Conservation (phyloP, 306 rosid genomes). For the Boehmeria nivea region DNA sequence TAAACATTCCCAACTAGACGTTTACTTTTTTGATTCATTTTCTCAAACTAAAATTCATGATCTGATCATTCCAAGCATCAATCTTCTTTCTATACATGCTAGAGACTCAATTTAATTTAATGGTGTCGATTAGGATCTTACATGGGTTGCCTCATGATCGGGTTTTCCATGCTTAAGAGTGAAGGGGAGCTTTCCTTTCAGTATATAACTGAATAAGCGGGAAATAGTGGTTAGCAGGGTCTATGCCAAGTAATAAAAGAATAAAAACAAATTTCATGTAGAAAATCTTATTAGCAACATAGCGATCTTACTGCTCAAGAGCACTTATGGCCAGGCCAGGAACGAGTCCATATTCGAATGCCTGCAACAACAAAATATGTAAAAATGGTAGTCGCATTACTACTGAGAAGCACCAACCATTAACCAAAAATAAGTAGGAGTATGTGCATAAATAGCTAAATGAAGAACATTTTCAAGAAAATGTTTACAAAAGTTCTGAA, state of each 20-base stretch:
- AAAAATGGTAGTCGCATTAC: neutral
- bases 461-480: too few relatives aligned
- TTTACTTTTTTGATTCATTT: neutral
- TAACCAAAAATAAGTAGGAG: too few relatives aligned
- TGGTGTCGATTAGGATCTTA: constrained; percentile 30
- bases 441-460: too few relatives aligned
- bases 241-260: constrained; percentile 6
- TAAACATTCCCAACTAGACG: too few relatives aligned
- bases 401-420: too few relatives aligned
- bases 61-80: neutral
- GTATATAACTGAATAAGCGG: constrained; percentile 53
- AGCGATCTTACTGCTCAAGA: constrained; percentile 73
- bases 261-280: constrained; percentile 11
- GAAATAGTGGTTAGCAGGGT: constrained; percentile 22
- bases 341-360: constrained; percentile 77
- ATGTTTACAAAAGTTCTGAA: too few relatives aligned
- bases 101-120: too few relatives aligned
- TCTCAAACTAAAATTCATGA: neutral
- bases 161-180: constrained; percentile 91
- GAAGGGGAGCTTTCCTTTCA: constrained; percentile 73
- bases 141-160: constrained; percentile 81
- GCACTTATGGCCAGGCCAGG: constrained; percentile 88
- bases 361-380: constrained; percentile 40
- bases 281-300: constrained; percentile 20
- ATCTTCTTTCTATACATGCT: too few relatives aligned